These are phyloP conservation scores for Mycosarcoma maydis DNA, from an alignment of 1,284 basidiomycete species.

Conservation along the genomic window DNA sequence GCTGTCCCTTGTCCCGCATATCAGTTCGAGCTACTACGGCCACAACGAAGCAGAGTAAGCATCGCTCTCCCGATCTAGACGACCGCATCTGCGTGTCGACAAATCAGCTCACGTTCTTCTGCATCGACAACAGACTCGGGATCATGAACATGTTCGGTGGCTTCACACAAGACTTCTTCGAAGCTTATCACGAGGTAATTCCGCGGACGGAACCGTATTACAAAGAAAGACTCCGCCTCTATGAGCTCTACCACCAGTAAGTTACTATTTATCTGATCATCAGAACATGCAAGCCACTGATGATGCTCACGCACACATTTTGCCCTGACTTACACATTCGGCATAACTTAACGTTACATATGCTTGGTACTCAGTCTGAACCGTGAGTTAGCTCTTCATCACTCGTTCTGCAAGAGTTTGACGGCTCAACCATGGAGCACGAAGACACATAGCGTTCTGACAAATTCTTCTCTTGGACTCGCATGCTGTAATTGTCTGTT, in stretches of 20 bases:
- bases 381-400: neutral
- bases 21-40: conserved; percentile 44
- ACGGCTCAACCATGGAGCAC: neutral
- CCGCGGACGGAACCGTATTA: conserved; percentile 32
- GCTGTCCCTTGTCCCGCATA: too few species aligned
- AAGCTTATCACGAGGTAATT: conserved; percentile 37
- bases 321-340: neutral
- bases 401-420: neutral
- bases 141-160: conserved; percentile 51
- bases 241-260: conserved; percentile 47
- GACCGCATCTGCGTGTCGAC: neutral
- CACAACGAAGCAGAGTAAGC: conserved; percentile 44
- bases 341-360: neutral
- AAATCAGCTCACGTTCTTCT: neutral
- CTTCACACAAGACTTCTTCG: conserved; percentile 43
- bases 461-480: neutral
- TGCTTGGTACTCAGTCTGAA: neutral
- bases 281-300: too few species aligned
- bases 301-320: neutral
- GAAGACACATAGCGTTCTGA: neutral
- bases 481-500: neutral
- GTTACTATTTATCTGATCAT: conserved; percentile 1
- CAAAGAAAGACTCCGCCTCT: conserved; percentile 24
- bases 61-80: neutral
- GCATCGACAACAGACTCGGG: conserved; percentile 18